Conservation (phyloP, 371 early-diverging fungal species). For the Lichtheimia ramosa region DNA sequence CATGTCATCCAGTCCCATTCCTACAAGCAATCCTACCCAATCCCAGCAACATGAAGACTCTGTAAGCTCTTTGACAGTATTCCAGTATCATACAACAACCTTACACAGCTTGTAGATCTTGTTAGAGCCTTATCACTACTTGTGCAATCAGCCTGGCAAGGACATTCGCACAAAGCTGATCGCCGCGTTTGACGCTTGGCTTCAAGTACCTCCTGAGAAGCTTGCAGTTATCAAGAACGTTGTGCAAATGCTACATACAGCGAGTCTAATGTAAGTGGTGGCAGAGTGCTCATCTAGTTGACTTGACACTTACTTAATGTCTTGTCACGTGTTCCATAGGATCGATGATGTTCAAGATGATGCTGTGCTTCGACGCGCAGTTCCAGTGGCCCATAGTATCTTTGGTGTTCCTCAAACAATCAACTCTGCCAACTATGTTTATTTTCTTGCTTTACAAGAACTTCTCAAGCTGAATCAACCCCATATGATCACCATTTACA, state of each 20-base stretch:
- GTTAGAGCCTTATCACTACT: constrained; percentile 85
- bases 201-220: constrained; percentile 71
- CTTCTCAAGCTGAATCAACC: constrained; percentile 67
- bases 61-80: not conserved
- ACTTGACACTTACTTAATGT: not conserved
- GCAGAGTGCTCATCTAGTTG: too few species aligned
- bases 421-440: constrained; percentile 94
- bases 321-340: constrained; percentile 28
- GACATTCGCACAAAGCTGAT: constrained; percentile 89
- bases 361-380: constrained; percentile 84
- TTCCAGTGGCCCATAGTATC: constrained; percentile 95
- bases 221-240: constrained; percentile 78
- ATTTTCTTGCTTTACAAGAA: constrained; percentile 88
- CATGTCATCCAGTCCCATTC: constrained; percentile 1
- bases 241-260: constrained; percentile 93
- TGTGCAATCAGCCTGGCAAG: constrained; percentile 85
- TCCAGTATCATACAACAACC: not conserved
- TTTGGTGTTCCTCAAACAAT: constrained; percentile 91
- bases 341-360: constrained; percentile 97
- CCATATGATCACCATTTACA: constrained; percentile 76
- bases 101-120: constrained; percentile 49
- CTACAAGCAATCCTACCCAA: not conserved
- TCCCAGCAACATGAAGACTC: not conserved
- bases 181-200: constrained; percentile 88
- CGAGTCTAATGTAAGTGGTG: constrained; percentile 80